These are phyloP conservation scores for Alternaria conjuncta DNA, from an alignment of 2,329 filamentous ascomycete species.

Conservation along the genomic window DNA sequence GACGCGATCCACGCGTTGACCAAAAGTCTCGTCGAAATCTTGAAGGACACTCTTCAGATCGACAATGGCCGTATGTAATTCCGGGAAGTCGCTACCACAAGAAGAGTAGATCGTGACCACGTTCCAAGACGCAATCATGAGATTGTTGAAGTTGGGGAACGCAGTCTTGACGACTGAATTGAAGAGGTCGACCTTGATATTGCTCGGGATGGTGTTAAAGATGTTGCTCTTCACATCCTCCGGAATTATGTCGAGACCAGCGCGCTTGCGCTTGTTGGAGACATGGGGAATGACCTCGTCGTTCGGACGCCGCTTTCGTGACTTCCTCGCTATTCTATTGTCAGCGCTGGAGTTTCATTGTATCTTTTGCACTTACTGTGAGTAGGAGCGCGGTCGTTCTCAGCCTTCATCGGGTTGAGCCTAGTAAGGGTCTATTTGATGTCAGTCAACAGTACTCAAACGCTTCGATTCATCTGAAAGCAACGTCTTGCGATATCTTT, in stretches of 20 bases:
- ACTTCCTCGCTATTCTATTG: slow-evolving; percentile 1
- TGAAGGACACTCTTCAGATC: slow-evolving; percentile 35
- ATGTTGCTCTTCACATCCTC: slow-evolving; percentile 28
- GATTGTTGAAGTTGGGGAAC: slow-evolving; percentile 39
- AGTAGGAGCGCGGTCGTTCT: not conserved
- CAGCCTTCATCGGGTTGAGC: slow-evolving; percentile 12
- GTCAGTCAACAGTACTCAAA: not conserved
- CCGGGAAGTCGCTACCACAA: slow-evolving; percentile 33
- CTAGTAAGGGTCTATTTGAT: slow-evolving; percentile 24
- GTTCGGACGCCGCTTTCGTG: slow-evolving; percentile 14
- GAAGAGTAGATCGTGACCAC: slow-evolving; percentile 37
- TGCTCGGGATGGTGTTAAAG: slow-evolving; percentile 29
- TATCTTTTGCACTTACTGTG: slow-evolving; percentile 6
- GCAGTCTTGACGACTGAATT: slow-evolving; percentile 32
- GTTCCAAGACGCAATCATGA: slow-evolving; percentile 43
- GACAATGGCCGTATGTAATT: slow-evolving; percentile 31
- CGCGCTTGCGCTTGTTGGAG: slow-evolving; percentile 33
- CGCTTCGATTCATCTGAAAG: not conserved
- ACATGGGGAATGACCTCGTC: slow-evolving; percentile 27
- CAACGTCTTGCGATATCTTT: not conserved
- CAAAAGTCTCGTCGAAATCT: slow-evolving; percentile 31
- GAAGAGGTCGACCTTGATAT: slow-evolving; percentile 38
- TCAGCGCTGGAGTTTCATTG: not conserved
- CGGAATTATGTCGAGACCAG: slow-evolving; percentile 30
- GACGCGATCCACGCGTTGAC: not conserved